phyloP scores from a whole-genome alignment of 208 protist genomes.

The Wallacemonas collosoma region DNA sequence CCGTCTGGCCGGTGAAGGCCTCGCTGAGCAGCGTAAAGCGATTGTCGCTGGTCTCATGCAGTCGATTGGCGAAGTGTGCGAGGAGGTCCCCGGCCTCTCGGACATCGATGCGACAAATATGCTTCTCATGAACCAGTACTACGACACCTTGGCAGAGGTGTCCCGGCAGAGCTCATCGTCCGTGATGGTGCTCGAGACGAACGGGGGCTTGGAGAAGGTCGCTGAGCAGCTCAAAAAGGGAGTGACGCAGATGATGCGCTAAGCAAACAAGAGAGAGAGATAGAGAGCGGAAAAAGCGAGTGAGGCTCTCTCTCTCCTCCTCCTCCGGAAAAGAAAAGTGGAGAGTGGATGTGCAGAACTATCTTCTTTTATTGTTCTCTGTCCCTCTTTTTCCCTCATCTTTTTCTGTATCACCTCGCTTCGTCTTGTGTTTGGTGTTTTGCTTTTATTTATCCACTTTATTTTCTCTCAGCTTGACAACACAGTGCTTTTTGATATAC shows the following conservation, averaged over 20 bases:
- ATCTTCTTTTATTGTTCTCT: background rate
- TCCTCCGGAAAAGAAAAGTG: too few species aligned
- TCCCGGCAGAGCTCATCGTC: constrained; percentile 36
- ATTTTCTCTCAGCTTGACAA: background rate
- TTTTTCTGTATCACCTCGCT: background rate
- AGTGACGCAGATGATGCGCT: constrained; percentile 43
- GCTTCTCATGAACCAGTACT: constrained; percentile 86
- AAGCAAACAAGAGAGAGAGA: constrained; percentile 1
- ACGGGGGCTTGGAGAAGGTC: constrained; percentile 57
- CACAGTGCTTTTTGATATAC: background rate
- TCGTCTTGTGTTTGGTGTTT: background rate
- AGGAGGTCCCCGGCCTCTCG: constrained; percentile 47
- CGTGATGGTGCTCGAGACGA: constrained; percentile 62
- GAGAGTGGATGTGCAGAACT: too few species aligned
- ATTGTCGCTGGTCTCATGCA: constrained; percentile 64
- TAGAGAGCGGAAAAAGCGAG: too few species aligned
- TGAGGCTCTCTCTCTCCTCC: too few species aligned
- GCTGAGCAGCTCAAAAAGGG: constrained; percentile 49
- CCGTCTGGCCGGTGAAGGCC: constrained; percentile 55
- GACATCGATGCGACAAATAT: constrained; percentile 65
- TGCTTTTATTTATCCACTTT: background rate
- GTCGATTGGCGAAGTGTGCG: constrained; percentile 46
- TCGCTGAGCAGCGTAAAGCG: constrained; percentile 74
- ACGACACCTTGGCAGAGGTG: constrained; percentile 69
- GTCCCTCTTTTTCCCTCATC: background rate